phyloP scores from a whole-genome alignment of 2,329 filamentous ascomycete genomes.

The Trichocomaceae sp. region DNA sequence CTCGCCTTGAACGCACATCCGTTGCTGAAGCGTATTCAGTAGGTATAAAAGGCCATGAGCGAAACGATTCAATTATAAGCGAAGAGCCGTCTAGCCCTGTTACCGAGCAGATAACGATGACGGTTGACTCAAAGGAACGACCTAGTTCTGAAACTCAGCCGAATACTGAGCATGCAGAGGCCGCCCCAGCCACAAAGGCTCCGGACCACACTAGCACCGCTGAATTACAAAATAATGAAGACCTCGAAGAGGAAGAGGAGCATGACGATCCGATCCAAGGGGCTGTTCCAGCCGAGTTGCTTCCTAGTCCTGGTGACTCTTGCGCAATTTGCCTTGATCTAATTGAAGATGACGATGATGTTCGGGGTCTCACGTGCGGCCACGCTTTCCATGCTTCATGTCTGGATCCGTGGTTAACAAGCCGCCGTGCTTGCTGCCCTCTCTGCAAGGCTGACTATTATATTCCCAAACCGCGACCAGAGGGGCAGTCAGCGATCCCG shows the following conservation, averaged over 20 bases:
- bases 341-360: conserved; percentile 90
- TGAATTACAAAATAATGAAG: background rate
- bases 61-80: conserved; percentile 14
- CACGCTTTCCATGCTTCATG: conserved; percentile 96
- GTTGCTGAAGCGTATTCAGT: conserved; percentile 20
- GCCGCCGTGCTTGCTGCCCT: conserved; percentile 87
- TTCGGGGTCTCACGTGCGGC: conserved; percentile 90
- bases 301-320: conserved; percentile 77
- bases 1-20: conserved; percentile 16
- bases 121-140: conserved; percentile 10
- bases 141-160: background rate
- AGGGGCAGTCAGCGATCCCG: conserved; percentile 33
- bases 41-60: conserved; percentile 18
- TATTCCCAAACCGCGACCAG: conserved; percentile 77
- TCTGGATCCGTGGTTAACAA: conserved; percentile 93
- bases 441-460: conserved; percentile 98
- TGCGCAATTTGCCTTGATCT: conserved; percentile 96
- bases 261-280: conserved; percentile 73
- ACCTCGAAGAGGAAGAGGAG: conserved; percentile 19
- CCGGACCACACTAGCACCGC: background rate
- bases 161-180: conserved; percentile 5
- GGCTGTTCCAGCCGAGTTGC: conserved; percentile 71
- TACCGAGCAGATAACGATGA: conserved; percentile 13
- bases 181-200: background rate
- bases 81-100: conserved; percentile 14